Conservation (phyloP, 768 basidiomycete genomes). For the Boletellus sp. region DNA sequence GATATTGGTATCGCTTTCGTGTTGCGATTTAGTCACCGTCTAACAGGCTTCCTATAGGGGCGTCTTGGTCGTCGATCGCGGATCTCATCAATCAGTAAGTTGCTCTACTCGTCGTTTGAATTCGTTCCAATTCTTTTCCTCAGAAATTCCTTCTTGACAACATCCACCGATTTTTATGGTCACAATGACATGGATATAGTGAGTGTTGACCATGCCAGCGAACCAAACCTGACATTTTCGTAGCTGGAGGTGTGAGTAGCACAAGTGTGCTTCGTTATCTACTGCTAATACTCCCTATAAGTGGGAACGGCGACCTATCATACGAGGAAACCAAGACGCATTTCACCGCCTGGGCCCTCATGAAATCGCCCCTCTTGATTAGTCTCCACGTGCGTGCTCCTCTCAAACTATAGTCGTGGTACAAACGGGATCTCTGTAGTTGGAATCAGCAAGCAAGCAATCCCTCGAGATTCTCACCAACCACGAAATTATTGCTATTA, state of each 20-base stretch:
- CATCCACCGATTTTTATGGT: constrained; percentile 64
- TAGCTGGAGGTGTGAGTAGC: constrained; percentile 53
- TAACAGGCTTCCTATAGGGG: constrained; percentile 26
- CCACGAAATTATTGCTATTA: constrained; percentile 61
- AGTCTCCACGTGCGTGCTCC: constrained; percentile 49
- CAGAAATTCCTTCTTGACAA: constrained; percentile 65
- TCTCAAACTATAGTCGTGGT: constrained; percentile 1
- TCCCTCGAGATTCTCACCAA: constrained; percentile 58
- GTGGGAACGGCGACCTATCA: constrained; percentile 60
- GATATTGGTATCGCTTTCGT: constrained; percentile 40
- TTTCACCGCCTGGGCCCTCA: constrained; percentile 69
- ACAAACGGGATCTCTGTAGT: constrained; percentile 27
- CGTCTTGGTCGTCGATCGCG: constrained; percentile 49
- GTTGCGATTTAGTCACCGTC: not conserved
- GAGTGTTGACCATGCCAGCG: constrained; percentile 12
- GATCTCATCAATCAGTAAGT: constrained; percentile 53
- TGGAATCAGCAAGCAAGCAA: constrained; percentile 48
- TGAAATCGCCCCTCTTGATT: constrained; percentile 66
- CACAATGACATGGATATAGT: constrained; percentile 71
- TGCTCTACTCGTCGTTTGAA: not conserved
- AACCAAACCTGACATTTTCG: not conserved
- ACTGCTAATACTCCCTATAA: constrained; percentile 18
- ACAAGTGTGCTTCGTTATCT: not conserved
- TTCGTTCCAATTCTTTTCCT: not conserved
- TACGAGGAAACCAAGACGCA: constrained; percentile 66